Evolutionary conservation across 306 rosid species (phyloP).

Genomic region (Sicyos edulis): DNA sequence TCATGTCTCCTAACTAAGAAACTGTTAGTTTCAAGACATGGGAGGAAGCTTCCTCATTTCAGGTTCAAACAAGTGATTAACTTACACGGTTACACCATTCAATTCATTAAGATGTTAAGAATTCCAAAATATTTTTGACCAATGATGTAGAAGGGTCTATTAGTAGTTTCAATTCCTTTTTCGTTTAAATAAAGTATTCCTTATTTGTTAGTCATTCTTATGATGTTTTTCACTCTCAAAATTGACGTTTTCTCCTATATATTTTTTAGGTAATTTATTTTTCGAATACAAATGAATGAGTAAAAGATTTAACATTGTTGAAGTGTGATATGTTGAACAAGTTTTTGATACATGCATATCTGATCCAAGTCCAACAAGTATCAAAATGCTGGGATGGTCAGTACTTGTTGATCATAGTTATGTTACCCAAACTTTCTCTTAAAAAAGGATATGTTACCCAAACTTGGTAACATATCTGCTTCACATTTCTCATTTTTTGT

Average conservation of each 20-base stretch:
- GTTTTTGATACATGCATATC: background rate
- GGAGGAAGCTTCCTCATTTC: background rate
- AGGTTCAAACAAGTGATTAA: conserved; percentile 1
- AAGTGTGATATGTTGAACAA: background rate
- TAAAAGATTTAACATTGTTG: background rate
- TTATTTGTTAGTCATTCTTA: background rate
- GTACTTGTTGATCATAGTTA: background rate
- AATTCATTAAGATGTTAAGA: background rate
- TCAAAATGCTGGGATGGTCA: background rate
- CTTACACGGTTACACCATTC: background rate
- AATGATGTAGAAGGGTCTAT: background rate
- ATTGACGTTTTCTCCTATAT: too few species aligned
- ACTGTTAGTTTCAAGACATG: background rate
- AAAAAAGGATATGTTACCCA: background rate
- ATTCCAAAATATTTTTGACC: background rate
- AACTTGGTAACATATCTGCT: background rate
- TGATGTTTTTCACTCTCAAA: too few species aligned
- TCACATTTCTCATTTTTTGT: background rate
- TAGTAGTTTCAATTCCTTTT: background rate
- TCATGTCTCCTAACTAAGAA: background rate
- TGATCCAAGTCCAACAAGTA: background rate
- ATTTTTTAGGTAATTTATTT: too few species aligned
- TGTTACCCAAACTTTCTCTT: too few species aligned
- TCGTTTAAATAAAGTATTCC: background rate
- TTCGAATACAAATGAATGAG: background rate